Percentiles rank a stretch among this genome's conserved stretches.
These are phyloP conservation scores for Apostasia ramifera DNA, from an alignment of 106 monocot species.

Conservation along the genomic window DNA sequence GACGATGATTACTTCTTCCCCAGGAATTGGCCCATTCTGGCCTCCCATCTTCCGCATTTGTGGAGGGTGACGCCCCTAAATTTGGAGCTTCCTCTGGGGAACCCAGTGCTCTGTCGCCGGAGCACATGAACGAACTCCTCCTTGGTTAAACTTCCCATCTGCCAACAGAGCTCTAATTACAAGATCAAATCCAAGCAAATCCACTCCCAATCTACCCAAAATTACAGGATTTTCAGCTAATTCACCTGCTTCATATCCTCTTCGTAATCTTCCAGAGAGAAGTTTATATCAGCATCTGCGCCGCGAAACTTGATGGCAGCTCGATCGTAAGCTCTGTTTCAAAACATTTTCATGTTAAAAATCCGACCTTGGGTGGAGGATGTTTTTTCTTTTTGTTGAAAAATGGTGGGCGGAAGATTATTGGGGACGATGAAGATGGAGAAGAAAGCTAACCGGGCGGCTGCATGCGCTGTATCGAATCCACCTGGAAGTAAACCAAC, in stretches of 20 bases:
- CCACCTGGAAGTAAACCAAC: slow-evolving; percentile 23
- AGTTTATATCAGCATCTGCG: slow-evolving; percentile 49
- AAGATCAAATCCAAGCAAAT: not conserved
- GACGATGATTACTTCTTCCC: slow-evolving; percentile 38
- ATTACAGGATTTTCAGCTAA: not conserved
- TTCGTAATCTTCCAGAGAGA: slow-evolving; percentile 40
- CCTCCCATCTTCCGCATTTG: slow-evolving; percentile 63
- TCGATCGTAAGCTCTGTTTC: slow-evolving; percentile 44
- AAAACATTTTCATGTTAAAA: not conserved
- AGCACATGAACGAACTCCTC: slow-evolving; percentile 57
- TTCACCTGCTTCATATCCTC: slow-evolving; percentile 48
- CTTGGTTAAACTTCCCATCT: slow-evolving; percentile 39
- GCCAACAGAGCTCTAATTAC: too few relatives aligned
- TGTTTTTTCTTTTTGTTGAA: not conserved
- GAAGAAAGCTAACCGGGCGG: slow-evolving; percentile 26
- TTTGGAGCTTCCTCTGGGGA: slow-evolving; percentile 40
- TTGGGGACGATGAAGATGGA: not conserved
- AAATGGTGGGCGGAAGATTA: too few relatives aligned
- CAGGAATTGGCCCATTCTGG: slow-evolving; percentile 47
- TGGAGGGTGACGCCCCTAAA: slow-evolving; percentile 51
- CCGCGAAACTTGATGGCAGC: slow-evolving; percentile 64
- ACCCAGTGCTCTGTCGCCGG: slow-evolving; percentile 48
- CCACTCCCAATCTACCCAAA: not conserved
- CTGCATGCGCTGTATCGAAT: slow-evolving; percentile 57
- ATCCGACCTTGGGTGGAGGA: not conserved